Evolutionary conservation across 306 rosid species (phyloP), one percentile per base, ranked within the genome.

Genomic region (Trifolium subterraneum): DNA sequence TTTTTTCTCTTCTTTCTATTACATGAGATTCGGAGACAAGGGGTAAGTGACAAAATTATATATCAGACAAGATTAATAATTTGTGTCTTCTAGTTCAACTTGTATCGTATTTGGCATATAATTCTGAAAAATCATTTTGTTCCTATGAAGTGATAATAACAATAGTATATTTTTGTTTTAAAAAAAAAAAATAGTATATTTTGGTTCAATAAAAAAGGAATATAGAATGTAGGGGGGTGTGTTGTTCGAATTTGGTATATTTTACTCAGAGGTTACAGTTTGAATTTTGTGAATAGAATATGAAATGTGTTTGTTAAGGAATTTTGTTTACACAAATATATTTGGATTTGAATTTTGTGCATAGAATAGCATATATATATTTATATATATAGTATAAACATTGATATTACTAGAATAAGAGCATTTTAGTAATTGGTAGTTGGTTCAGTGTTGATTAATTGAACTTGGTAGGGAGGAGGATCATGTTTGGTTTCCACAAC

Each of bases 101-200:
- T 33, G 69, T 10, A n/a, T 51, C 25, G 42, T 52, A 51, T 74
- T 48, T 69, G 2, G 7, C 4, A 29, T 33, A 19, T 58, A 72
- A 56, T 65, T 70, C 58, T 64, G 56, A 51, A 61, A 62, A 68
- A 29, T 68, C 71, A n/a, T 50, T 50, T n/a, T 50, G 56, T 50
- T 50, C 56, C 23, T 50, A 16, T 7, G 23, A 61, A 63, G 45
- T 56, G 69, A 35, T 69, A n/a, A 41, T 25, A 31, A 59, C 15
- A 23, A 52, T 19, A 20, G 38, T 35, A 33, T 4, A 35, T 6
- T 41, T 9, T n/a, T n/a, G n/a, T n/a, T n/a, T n/a, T n/a, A n/a
- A n/a, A n/a, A n/a, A n/a, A n/a, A n/a, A n/a, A n/a, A n/a, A n/a
- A n/a, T n/a, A 22, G 25, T 22, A 22, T 1, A 2, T 2, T 54